Evolutionary conservation across 352 stramenopile species (phyloP), one percentile per base, ranked within the genome.

Genomic region (Pythium scleroteichum): DNA sequence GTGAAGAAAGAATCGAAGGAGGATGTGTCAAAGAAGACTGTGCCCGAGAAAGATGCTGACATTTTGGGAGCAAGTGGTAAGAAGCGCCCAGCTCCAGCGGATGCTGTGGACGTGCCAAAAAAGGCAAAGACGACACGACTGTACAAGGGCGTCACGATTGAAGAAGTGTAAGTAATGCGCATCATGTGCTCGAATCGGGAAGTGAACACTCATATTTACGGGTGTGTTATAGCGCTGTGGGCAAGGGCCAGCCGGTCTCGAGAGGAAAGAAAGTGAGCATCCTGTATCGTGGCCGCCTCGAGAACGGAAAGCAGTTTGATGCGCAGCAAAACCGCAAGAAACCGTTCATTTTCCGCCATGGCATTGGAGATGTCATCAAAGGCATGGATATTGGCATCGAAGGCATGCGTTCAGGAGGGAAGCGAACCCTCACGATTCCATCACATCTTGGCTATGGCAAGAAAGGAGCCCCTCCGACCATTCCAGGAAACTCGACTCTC

Each of bases 331-430:
- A 87, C 73, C 86, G 87, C 65, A 94, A 92, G 69, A 82, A 79
- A 54, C 85, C 87, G 50, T 95, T 95, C 68, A 72, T 71, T 45
- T 95, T 95, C 79, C 82, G 81, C 39, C 84, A 93, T 50, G 85
- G 87, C 50, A 80, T 92, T 24, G 87, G 87, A 39, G 79, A 97
- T 52, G 94, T 98, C 27, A 98, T 98, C 73, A 95, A 97, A 67
- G 95, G 95, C 63, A 98, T 97, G 93, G 96, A 98, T 71, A 89
- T 97, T 62, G 87, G 95, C 40, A 96, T 99, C 16, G 80, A 93
- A 46, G 87, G 85, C 61, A 95, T 95, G 84, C 82, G 83, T 29
- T 57, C 85, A 1, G 87, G 87, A 27, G 87, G 85, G 62, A 95
- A 99, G 81, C 95, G 96, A 46, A 96, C 86, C 24, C 92, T 99